Conservation (phyloP, 192 early-diverging fungal species). For the Funneliformis geosporum region DNA sequence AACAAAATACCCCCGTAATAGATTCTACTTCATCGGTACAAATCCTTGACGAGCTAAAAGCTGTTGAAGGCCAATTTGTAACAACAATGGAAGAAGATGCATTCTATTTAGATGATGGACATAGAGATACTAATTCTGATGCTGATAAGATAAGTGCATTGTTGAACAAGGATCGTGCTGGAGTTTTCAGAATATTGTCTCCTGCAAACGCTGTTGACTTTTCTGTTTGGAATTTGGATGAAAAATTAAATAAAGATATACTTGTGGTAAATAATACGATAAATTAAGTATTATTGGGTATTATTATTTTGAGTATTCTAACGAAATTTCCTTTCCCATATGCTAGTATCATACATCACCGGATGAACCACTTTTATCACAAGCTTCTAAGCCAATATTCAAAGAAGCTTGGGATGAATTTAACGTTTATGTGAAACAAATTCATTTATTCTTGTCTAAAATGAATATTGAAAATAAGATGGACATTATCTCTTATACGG, state of each 20-base stretch:
- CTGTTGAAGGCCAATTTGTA: neutral
- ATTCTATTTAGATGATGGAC: slow-evolving; percentile 13
- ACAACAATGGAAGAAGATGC: slow-evolving; percentile 17
- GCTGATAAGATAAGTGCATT: slow-evolving; percentile 9
- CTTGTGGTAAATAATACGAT: slow-evolving; percentile 19
- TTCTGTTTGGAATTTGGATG: neutral
- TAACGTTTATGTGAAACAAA: neutral
- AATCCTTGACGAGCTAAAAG: neutral
- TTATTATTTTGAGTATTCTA: neutral
- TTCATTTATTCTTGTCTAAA: neutral
- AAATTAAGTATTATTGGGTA: neutral
- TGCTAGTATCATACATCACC: slow-evolving; percentile 18
- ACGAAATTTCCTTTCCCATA: neutral
- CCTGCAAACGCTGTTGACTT: neutral
- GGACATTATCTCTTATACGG: neutral
- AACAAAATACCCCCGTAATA: neutral
- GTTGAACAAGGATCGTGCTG: slow-evolving; percentile 24
- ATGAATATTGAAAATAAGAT: neutral
- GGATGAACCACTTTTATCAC: slow-evolving; percentile 24
- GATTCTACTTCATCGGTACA: neutral
- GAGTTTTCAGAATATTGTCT: slow-evolving; percentile 14
- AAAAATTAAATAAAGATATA: slow-evolving; percentile 8
- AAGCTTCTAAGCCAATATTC: neutral
- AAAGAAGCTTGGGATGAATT: slow-evolving; percentile 26
- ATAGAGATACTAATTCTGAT: slow-evolving; percentile 19